Evolutionary conservation across 345 rosid genomes (phyloP), one percentile per base, ranked within the genome.

Genomic region (Eutrema heterophyllum): DNA sequence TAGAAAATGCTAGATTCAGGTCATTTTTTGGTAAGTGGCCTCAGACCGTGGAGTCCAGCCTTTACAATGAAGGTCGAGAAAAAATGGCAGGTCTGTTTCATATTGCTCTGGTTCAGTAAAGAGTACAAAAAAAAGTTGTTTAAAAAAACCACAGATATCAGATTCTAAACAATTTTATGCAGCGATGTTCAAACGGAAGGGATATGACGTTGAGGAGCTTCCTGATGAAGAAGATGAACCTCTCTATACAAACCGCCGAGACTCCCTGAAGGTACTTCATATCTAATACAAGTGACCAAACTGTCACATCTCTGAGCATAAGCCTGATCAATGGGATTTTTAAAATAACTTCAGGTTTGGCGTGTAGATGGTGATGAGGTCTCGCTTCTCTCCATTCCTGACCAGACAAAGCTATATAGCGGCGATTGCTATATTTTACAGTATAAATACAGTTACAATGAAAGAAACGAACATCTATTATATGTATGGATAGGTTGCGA

Each of bases 31-130:
- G 78, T 35, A 79, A 78, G 65, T 92, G 98, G 98, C 94, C 96
- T 54, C 84, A 83, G 64, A 82, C 70, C 13, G 72, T 33, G 6
- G 89, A 92, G 53, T 70, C 84, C 40, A 87, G 76, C 73, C 83
- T 89, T 58, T 88, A 86, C 78, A 88, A 81, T 62, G 98, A 92
- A 71, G 94, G 98, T 52, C 86, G 96, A 74, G 96, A 80, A 78
- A 92, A 92, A 92, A 84, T 92, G 71, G 96, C 96, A 84, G 98
- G 98, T 92, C 36, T 76, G 77, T 45, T 44, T 54, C 67, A 30
- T 58, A 27, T 36, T 56, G 24, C 21, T 55, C 46, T 64, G 55
- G 63, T 5, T 63, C 7, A 43, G 52, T 35, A 12, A 27, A 55
- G 57, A 55, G 8, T 49, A 48, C 26, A 9, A 24, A 49, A 9